Evolutionary conservation across 1,284 basidiomycete genomes (phyloP), one percentile per base, ranked within the genome.

Genomic region (Inonotus hispidus): DNA sequence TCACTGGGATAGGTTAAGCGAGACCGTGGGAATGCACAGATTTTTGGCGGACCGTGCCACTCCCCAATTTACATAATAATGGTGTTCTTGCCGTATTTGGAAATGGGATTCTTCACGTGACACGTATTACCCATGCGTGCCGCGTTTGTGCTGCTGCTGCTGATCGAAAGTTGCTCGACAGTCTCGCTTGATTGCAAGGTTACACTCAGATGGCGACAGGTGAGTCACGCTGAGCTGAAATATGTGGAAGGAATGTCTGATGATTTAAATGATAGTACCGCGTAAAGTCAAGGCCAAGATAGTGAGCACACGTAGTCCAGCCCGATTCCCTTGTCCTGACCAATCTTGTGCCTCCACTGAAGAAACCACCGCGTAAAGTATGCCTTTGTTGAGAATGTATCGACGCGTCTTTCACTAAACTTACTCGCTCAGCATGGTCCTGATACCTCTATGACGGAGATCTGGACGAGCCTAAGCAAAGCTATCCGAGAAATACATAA

Each of bases 401-500:
- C 32, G n/a, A 52, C 29, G 50, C 50, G 29, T 35, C 21, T 32
- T 52, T 52, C 13, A 27, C 4, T 35, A 19, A n/a, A 8, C 10
- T 11, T 14, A n/a, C 14, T 13, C 1, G 7, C 50, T 58, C 66
- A 90, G 89, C 85, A 84, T 73, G 86, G 84, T 13, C 80, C 84
- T 32, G 84, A 86, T 59, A 80, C 88, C 55, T 84, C 85, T 32
- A 77, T 83, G 21, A 83, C 89, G 52, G 82, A 87, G 65, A 91
- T 84, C 53, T 95, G 93, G 92, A 70, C 79, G 21, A 82, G 84
- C 65, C 77, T 97, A 14, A 81, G 88, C 19, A 78, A 79, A 60
- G 98, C 98, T 66, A 95, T 99, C 67, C 82, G 85, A 61, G 93
- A 98, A 78, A 99, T 99, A 61, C 93, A 97, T 73, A 91, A 93